Evolutionary conservation across 805 yeast species (phyloP), one percentile per base, ranked within the genome.

Genomic region (Pichia nanzhaoensis): DNA sequence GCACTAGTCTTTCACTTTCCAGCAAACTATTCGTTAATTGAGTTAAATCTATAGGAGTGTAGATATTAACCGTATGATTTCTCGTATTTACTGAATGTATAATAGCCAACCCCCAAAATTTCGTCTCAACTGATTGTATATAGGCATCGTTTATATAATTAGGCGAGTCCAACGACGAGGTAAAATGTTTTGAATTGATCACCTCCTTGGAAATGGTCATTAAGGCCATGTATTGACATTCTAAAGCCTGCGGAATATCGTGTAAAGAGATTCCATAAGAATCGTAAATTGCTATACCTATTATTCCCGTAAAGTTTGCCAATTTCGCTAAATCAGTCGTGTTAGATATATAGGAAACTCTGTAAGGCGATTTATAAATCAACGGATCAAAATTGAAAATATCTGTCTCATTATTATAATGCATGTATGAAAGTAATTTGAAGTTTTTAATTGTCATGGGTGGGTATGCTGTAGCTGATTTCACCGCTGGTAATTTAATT

Each of bases 81-180:
- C 49, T 46, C 0, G 50, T 46, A 51, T 81, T 73, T 12, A 86
- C 62, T 1, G 91, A 82, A 56, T 88, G 96, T 0, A 87, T 68
- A 40, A 86, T 65, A 1, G 75, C 79, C 30, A 83, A 60, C 0
- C 85, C 82, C 17, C 70, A 51, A 49, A 74, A 78, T 3, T 53
- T 45, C 13, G 60, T 24, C 1, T 46, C 45, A 12, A 46, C 42
- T n/a, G 52, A 43, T 12, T 34, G 36, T 19, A 55, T 21, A 1
- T 48, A 52, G 34, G 41, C 33, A 0, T 51, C 54, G 5, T 55
- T 30, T 7, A 59, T 40, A 28, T 67, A 50, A 31, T 67, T 69
- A 4, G 60, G 61, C 1, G 55, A 28, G 7, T 51, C 47, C 5
- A 41, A 39, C 4, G 37, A 27, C 14, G 8, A 16, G 8, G 13